phyloP scores from a whole-genome alignment of 2,329 filamentous ascomycete species.

The Didymella exigua region DNA sequence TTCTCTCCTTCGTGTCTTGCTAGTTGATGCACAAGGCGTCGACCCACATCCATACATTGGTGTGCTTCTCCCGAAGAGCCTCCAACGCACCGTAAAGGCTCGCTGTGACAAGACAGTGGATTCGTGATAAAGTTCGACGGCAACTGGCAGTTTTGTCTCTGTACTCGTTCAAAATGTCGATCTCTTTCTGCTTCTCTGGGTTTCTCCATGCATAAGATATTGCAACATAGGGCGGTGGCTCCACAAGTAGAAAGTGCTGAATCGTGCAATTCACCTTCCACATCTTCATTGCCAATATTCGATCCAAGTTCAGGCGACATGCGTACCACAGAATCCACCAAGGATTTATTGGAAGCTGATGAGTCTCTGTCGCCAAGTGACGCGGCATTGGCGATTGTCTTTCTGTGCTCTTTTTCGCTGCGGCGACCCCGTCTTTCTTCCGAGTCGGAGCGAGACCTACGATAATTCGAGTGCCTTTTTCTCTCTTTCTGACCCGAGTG shows the following conservation, averaged over 20 bases:
- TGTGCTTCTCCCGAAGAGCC: background rate
- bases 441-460: too few relatives aligned
- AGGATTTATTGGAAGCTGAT: too few relatives aligned
- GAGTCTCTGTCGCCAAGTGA: too few relatives aligned
- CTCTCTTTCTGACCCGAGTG: too few relatives aligned
- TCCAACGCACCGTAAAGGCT: background rate
- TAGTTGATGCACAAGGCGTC: constrained; percentile 1
- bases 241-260: background rate
- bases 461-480: too few relatives aligned
- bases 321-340: too few relatives aligned
- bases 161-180: background rate
- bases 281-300: background rate
- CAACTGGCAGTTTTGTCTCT: background rate
- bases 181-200: constrained; percentile 22
- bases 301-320: too few relatives aligned
- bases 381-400: too few relatives aligned
- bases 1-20: background rate
- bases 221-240: constrained; percentile 27
- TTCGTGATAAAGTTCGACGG: too few relatives aligned
- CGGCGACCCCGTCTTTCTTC: too few relatives aligned
- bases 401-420: too few relatives aligned
- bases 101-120: background rate
- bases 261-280: background rate
- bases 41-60: background rate
- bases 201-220: constrained; percentile 48